phyloP scores from a whole-genome alignment of 2,329 filamentous ascomycete genomes.

The Seiridium unicorne region DNA sequence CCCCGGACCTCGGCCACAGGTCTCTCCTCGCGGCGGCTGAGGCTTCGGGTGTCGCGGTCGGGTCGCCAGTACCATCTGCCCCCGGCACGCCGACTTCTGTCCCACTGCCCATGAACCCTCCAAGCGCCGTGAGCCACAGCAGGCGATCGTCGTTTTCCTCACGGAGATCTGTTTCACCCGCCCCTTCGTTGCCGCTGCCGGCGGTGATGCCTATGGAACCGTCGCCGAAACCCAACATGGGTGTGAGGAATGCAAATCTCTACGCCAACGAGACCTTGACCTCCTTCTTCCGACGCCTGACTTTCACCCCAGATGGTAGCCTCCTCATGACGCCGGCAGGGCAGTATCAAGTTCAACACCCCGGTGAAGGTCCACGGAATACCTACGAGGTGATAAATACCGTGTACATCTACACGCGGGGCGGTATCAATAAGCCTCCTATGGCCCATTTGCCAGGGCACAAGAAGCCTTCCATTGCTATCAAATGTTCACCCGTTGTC shows the following conservation, averaged over 20 bases:
- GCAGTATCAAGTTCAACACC: conserved; percentile 84
- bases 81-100: conserved; percentile 91
- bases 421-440: conserved; percentile 93
- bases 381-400: conserved; percentile 91
- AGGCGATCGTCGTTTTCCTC: conserved; percentile 91
- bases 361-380: conserved; percentile 61
- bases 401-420: conserved; percentile 96
- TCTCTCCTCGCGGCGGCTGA: conserved; percentile 55
- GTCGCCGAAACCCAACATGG: conserved; percentile 74
- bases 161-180: conserved; percentile 86
- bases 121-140: conserved; percentile 83
- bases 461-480: conserved; percentile 95
- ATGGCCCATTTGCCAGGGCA: conserved; percentile 93
- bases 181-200: conserved; percentile 88
- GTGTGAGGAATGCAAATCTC: conserved; percentile 80
- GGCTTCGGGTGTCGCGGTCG: conserved; percentile 54
- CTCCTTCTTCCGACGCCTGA: conserved; percentile 91
- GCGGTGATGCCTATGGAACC: conserved; percentile 93
- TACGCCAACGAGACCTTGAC: conserved; percentile 97
- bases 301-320: conserved; percentile 94
- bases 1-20: conserved; percentile 73
- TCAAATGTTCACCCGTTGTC: conserved; percentile 87
- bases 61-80: conserved; percentile 85
- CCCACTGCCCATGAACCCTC: conserved; percentile 93
- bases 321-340: conserved; percentile 91